Evolutionary conservation across 805 yeast species (phyloP), one percentile per base, ranked within the genome.

Genomic region (Starmerella bombicola): DNA sequence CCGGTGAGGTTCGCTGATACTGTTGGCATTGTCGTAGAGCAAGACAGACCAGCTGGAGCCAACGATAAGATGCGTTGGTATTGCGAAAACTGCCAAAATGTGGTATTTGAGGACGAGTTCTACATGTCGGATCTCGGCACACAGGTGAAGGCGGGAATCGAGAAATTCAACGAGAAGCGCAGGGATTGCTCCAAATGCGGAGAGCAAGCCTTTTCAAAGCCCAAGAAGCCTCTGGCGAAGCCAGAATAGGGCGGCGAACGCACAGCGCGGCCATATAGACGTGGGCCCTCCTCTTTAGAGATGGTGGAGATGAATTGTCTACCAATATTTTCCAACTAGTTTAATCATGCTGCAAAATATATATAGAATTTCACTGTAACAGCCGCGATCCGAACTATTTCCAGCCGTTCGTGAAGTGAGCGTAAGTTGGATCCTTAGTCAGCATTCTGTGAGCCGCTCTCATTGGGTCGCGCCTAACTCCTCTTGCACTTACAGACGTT

Each of bases 1-100:
- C 96, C 96, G 0, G 88, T 81, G 6, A 67, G 96, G 53, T 86
- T 73, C 57, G 80, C 79, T 3, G 66, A 86, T 52, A 84, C 95
- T 0, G 76, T 86, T 15, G 96, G 96, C 0, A 65, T 86, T 32
- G 96, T 86, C 2, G 80, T 86, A 15, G 96, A 86, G 55, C 95
- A 86, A 60, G 93, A 84, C 56, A 68, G 96, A 50, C 94, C 95
- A 0, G 64, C 63, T 37, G 82, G 73, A 1, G 63, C 70, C 18
- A 67, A 71, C 44, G 96, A 86, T 57, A 71, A 72, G 47, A 65
- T 85, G 53, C 69, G 95, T 52, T 86, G 95, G 95, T 86, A 86
- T 56, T 86, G 96, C 54, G 61, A 71, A 6, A 65, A 66, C 13
- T 86, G 96, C 62, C 62, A 61, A 41, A 70, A 70, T 28, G 63